phyloP scores from a whole-genome alignment of 2,329 filamentous ascomycete genomes.

The Endoconidiophora laricicola region DNA sequence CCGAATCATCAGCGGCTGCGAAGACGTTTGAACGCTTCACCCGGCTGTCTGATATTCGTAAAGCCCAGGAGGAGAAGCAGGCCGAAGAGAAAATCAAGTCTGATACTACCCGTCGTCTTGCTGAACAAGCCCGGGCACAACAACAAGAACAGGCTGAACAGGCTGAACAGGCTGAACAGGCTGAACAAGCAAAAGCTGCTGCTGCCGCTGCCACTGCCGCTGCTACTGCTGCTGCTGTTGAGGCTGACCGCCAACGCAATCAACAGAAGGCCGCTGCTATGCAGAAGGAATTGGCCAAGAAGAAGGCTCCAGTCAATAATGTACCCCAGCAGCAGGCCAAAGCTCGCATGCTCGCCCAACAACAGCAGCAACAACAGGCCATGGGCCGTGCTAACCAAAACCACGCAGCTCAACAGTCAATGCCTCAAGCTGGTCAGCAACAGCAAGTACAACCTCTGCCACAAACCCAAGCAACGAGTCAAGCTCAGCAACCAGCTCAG shows the following conservation, averaged over 20 bases:
- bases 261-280: constrained; percentile 13
- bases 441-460: constrained; percentile 16
- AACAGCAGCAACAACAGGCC: constrained; percentile 23
- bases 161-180: constrained; percentile 25
- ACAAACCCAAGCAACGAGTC: constrained; percentile 7
- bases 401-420: constrained; percentile 18
- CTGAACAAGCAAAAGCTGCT: constrained; percentile 13
- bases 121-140: constrained; percentile 29
- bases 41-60: constrained; percentile 69
- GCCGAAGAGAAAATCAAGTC: constrained; percentile 59
- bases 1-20: constrained; percentile 53
- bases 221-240: constrained; percentile 17
- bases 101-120: constrained; percentile 38
- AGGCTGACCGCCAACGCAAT: constrained; percentile 14
- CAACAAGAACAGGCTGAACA: constrained; percentile 30
- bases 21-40: constrained; percentile 83
- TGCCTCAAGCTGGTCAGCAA: constrained; percentile 18
- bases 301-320: neutral
- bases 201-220: constrained; percentile 19
- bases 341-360: neutral
- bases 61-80: constrained; percentile 58
- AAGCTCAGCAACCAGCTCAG: constrained; percentile 21
- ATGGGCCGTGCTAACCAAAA: constrained; percentile 20
- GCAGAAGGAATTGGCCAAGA: constrained; percentile 9
- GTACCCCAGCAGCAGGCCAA: constrained; percentile 18